These are phyloP conservation scores for Ophiognomonia clavigignenti-juglandacearum DNA, from an alignment of 2,329 filamentous ascomycete genomes.

Conservation along the genomic window DNA sequence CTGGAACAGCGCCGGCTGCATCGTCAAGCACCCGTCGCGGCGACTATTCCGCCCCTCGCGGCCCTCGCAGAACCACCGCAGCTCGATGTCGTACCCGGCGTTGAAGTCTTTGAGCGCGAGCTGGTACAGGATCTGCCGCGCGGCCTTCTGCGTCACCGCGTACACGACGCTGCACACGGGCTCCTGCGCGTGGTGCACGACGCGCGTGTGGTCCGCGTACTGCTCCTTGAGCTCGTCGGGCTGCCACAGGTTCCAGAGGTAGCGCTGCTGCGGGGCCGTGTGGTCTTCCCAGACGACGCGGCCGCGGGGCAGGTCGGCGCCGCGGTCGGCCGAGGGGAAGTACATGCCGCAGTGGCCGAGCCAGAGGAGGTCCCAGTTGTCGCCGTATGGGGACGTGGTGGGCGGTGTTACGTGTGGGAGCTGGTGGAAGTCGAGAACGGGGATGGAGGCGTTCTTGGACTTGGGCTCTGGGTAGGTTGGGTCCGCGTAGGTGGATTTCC, in stretches of 20 bases:
- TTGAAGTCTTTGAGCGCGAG: slow-evolving; percentile 33
- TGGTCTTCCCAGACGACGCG: slow-evolving; percentile 27
- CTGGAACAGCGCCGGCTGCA: slow-evolving; percentile 40
- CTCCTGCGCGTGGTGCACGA: slow-evolving; percentile 34
- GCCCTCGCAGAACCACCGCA: slow-evolving; percentile 38
- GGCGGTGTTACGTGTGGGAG: slow-evolving; percentile 13
- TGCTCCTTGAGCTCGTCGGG: slow-evolving; percentile 27
- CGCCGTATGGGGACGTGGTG: slow-evolving; percentile 38
- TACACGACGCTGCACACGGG: slow-evolving; percentile 38
- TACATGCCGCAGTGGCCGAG: slow-evolving; percentile 41
- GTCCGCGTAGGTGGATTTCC: slow-evolving; percentile 18
- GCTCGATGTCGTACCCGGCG: slow-evolving; percentile 33
- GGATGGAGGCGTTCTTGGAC: background rate
- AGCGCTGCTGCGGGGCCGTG: slow-evolving; percentile 28
- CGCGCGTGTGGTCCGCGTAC: slow-evolving; percentile 36
- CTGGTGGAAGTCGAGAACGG: slow-evolving; percentile 14
- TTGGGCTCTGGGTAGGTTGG: slow-evolving; percentile 22
- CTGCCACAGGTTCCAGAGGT: slow-evolving; percentile 27
- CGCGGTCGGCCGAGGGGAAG: slow-evolving; percentile 22
- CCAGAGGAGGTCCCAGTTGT: slow-evolving; percentile 49
- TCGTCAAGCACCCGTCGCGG: slow-evolving; percentile 30
- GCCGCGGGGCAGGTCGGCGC: slow-evolving; percentile 20
- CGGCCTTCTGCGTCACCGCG: slow-evolving; percentile 34
- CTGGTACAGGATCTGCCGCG: slow-evolving; percentile 33
- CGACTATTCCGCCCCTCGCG: slow-evolving; percentile 27